phyloP scores from a whole-genome alignment of 495 filamentous ascomycete species.

The Penicillium cosmopolitanum region DNA sequence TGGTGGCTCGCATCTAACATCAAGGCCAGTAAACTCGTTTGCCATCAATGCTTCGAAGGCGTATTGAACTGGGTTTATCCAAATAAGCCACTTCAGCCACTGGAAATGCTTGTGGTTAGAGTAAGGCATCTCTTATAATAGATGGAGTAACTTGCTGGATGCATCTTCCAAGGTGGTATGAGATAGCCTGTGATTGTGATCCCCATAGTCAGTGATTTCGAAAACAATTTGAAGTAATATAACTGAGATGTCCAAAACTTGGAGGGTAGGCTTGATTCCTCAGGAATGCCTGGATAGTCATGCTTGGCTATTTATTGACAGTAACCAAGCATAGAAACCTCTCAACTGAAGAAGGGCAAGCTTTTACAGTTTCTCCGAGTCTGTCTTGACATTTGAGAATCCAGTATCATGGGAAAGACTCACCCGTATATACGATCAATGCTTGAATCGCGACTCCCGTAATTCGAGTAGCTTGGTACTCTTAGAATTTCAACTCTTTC shows the following conservation, averaged over 20 bases:
- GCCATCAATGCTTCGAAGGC: constrained; percentile 69
- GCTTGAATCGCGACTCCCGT: constrained; percentile 66
- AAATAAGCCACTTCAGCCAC: constrained; percentile 80
- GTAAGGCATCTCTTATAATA: no score
- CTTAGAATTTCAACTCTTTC: constrained; percentile 6
- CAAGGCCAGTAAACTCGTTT: constrained; percentile 58
- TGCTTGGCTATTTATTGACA: no score
- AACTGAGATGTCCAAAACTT: no score
- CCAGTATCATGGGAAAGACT: neutral
- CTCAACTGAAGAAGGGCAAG: no score
- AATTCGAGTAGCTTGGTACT: constrained; percentile 56
- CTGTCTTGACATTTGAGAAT: no score
- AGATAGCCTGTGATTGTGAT: constrained; percentile 60
- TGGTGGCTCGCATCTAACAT: constrained; percentile 54
- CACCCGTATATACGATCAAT: constrained; percentile 73
- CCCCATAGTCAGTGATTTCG: neutral
- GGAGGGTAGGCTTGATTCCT: no score
- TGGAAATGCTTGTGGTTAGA: no score
- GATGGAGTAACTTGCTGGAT: constrained; percentile 36
- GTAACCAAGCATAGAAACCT: no score
- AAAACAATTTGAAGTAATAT: no score
- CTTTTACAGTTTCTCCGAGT: no score
- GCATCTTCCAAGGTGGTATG: constrained; percentile 74
- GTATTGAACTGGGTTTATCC: constrained; percentile 78
- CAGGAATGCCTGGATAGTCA: no score